phyloP scores from a whole-genome alignment of 805 yeast genomes.

The Yarrowia bubula region DNA sequence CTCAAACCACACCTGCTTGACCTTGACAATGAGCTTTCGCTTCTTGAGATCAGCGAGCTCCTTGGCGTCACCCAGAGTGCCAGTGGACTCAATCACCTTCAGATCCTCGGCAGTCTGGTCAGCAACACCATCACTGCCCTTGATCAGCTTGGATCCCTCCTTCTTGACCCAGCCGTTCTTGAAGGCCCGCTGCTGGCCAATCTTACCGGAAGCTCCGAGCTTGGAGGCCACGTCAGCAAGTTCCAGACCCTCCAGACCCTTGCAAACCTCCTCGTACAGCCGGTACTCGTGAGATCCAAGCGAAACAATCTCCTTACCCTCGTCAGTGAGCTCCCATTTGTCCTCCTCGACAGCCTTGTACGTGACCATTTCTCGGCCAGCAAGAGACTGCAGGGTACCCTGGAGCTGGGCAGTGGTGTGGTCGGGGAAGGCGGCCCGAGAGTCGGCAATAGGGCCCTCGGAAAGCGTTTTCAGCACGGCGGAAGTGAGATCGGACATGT shows the following conservation, averaged over 20 bases:
- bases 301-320: conserved; percentile 73
- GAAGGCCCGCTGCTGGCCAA: conserved; percentile 97
- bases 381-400: conserved; percentile 82
- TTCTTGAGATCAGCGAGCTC: conserved; percentile 84
- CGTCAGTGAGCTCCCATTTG: conserved; percentile 69
- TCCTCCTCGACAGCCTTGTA: conserved; percentile 75
- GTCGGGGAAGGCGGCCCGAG: conserved; percentile 64
- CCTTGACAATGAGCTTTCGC: conserved; percentile 75
- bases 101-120: conserved; percentile 70
- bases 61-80: conserved; percentile 58
- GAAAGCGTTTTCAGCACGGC: conserved; percentile 64
- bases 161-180: conserved; percentile 95
- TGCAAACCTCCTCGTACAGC: conserved; percentile 66
- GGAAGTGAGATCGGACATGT: conserved; percentile 34
- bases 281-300: conserved; percentile 91
- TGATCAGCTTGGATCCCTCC: conserved; percentile 74
- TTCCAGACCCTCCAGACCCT: conserved; percentile 74
- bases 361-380: conserved; percentile 76
- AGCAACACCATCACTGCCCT: conserved; percentile 51
- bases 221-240: conserved; percentile 63
- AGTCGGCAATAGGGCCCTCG: conserved; percentile 61
- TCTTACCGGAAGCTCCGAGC: conserved; percentile 75
- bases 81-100: conserved; percentile 53
- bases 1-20: conserved; percentile 71
- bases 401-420: conserved; percentile 40